Percentiles rank a stretch among this genome's conserved stretches.
phyloP scores from a whole-genome alignment of 371 early-diverging fungal genomes.

The Dichotomocladium elegans region DNA sequence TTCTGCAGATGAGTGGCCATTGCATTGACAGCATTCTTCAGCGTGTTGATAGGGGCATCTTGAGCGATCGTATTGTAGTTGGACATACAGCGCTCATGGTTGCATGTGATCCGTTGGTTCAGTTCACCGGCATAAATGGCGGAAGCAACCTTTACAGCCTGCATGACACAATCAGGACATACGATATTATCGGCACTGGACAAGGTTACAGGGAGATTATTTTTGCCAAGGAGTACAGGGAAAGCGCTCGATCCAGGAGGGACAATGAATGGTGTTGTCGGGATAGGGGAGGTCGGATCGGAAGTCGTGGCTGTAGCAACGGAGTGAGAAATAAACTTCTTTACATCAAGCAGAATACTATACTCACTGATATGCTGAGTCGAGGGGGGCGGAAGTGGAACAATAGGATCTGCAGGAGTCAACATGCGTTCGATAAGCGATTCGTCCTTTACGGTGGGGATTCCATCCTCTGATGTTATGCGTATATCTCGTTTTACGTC shows the following conservation, averaged over 20 bases:
- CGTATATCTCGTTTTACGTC: conserved; percentile 1
- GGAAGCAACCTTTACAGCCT: conserved; percentile 45
- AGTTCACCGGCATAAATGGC: conserved; percentile 51
- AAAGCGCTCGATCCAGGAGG: conserved; percentile 7
- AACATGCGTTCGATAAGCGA: conserved; percentile 18
- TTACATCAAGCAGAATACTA: neutral
- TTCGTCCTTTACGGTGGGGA: conserved; percentile 11
- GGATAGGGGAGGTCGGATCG: conserved; percentile 6
- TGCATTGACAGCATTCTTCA: conserved; percentile 58
- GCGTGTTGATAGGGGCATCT: conserved; percentile 21
- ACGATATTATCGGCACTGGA: conserved; percentile 6
- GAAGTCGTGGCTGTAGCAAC: conserved; percentile 1
- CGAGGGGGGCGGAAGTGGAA: conserved; percentile 11
- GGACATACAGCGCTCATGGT: conserved; percentile 17
- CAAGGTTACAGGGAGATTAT: conserved; percentile 1
- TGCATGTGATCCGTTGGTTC: conserved; percentile 43
- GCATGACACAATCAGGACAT: conserved; percentile 37
- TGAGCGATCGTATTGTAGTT: conserved; percentile 10
- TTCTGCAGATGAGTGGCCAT: conserved; percentile 60
- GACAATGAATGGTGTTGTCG: conserved; percentile 16
- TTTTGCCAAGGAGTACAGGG: conserved; percentile 8
- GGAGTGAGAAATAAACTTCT: neutral
- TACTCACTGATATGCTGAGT: conserved; percentile 11
- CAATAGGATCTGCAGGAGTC: conserved; percentile 5
- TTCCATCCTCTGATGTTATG: conserved; percentile 22